Percentiles rank a stretch among this genome's conserved stretches.
These are phyloP conservation scores for Yamagishiella unicocca DNA, from an alignment of 139 green algal species.

Conservation along the genomic window DNA sequence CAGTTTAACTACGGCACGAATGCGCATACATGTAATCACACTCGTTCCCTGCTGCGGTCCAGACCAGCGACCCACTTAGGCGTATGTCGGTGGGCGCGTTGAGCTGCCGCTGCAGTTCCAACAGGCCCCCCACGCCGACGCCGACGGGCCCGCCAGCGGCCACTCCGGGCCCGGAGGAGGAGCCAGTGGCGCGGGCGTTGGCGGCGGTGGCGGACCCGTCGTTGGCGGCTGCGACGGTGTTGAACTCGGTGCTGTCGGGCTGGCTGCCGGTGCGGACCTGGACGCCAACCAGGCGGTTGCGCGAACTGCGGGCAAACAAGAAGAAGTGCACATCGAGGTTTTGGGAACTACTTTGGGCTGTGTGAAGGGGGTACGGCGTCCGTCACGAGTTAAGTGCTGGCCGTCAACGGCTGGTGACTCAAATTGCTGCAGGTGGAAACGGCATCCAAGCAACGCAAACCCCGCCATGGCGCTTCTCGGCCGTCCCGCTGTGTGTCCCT, in stretches of 20 bases:
- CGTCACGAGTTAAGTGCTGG: too few species aligned
- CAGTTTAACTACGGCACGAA: too few species aligned
- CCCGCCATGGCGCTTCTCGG: too few species aligned
- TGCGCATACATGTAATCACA: not conserved
- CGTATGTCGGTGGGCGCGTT: slow-evolving; percentile 17
- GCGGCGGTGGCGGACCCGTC: not conserved
- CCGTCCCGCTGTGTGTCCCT: too few species aligned
- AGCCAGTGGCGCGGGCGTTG: not conserved
- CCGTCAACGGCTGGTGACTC: too few species aligned
- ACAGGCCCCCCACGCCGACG: not conserved
- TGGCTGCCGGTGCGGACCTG: not conserved
- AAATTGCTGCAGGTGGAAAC: too few species aligned
- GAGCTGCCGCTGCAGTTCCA: slow-evolving; percentile 29
- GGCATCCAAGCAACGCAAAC: too few species aligned
- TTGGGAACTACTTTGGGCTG: too few species aligned
- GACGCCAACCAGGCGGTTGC: not conserved
- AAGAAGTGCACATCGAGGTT: too few species aligned
- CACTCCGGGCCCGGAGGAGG: not conserved
- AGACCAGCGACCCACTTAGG: not conserved
- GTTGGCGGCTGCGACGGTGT: not conserved
- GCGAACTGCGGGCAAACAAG: not conserved
- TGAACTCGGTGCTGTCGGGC: slow-evolving; percentile 6
- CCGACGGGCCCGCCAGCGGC: not conserved
- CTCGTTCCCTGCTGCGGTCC: too few species aligned
- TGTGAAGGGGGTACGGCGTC: too few species aligned